Base-by-base conservation (phyloP, 257 asterid species). In the Anisodus acutangulus region DNA sequence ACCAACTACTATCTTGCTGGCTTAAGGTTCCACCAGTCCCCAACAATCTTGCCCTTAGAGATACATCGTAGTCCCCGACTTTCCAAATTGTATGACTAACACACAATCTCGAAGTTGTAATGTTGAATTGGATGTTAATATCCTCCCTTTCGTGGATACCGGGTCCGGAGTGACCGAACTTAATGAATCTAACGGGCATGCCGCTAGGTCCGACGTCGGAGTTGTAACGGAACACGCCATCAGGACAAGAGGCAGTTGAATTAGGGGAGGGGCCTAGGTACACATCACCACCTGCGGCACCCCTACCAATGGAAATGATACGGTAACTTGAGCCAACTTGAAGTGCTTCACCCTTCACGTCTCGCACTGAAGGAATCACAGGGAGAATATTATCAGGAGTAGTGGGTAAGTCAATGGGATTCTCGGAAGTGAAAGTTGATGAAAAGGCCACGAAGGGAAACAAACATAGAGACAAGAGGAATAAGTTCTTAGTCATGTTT, bases 271-370 rank as follows among this genome's bases (percentile, higher is more conserved):
- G 31, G 45, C 79, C 79, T 9, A 43, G 35, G 79, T 41, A 41
- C 55, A 70, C 79, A 11, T 70, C 57, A 70, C 79, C 79, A 70
- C 79, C 79, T 6, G 79, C 79, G 4, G 37, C 79, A 3, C 79
- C 79, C 5, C 79, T 55, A 16, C 54, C 54, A 2, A 17, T 1
- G 2, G 79, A 70, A 9, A 41, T 9, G 35, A 70, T 70, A 12
- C 53, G 79, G 79, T 70, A 70, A 41, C 37, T 41, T 43, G 79
- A 7, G 9, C 37, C 0, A 43, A 26, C 31, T 41, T 70, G 22
- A 5, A 70, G 79, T 70, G 79, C 35, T 51, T 16, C 9, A 43
- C 8, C 79, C 10, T 8, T 9, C 4, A 19, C 51, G 79, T 70
- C 79, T 4, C 16, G 55, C 0, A 70, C 76, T 68, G 37, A 68